A percentile compares a stretch with the other conserved stretches of the same genome.
Evolutionary conservation across 2,329 filamentous ascomycete genomes (phyloP).

Genomic region (Aspergillus melleus): DNA sequence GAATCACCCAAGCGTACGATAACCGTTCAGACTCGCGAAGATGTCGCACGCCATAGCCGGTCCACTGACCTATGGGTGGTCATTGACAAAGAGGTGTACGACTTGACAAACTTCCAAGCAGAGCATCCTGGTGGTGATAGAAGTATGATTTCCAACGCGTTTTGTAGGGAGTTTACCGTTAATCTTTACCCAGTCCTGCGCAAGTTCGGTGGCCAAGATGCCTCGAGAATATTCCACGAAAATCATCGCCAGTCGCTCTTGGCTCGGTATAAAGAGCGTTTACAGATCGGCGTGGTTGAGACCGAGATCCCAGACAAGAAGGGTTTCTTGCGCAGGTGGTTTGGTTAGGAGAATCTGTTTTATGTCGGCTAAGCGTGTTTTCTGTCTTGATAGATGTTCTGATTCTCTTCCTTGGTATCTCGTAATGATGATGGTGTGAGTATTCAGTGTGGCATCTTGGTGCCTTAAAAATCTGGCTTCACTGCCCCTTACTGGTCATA

Average conservation of each 20-base stretch:
- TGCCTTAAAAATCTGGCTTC: too few relatives aligned
- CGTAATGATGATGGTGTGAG: too few relatives aligned
- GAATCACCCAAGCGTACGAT: neutral
- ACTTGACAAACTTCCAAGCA: conserved; percentile 20
- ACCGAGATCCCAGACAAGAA: neutral
- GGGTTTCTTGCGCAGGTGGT: neutral
- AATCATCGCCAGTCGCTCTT: conserved; percentile 3
- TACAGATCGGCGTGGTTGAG: conserved; percentile 4
- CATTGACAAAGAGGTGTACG: conserved; percentile 20
- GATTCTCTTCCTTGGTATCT: too few relatives aligned
- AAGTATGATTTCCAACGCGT: neutral
- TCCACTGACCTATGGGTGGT: conserved; percentile 19
- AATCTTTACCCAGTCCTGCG: conserved; percentile 2
- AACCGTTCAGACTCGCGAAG: neutral
- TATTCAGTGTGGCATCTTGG: too few relatives aligned
- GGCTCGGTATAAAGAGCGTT: conserved; percentile 1
- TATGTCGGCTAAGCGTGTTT: too few relatives aligned
- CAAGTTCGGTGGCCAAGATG: conserved; percentile 4
- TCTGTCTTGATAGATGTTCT: too few relatives aligned
- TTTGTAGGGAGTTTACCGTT: too few relatives aligned
- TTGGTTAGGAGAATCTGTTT: neutral
- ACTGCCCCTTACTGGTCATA: too few relatives aligned
- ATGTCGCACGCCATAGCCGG: conserved; percentile 8
- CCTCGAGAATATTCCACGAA: conserved; percentile 4
- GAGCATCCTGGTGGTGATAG: conserved; percentile 21